These are phyloP conservation scores for Exophiala mesophila DNA, from an alignment of 2,329 filamentous ascomycete species.

Conservation along the genomic window DNA sequence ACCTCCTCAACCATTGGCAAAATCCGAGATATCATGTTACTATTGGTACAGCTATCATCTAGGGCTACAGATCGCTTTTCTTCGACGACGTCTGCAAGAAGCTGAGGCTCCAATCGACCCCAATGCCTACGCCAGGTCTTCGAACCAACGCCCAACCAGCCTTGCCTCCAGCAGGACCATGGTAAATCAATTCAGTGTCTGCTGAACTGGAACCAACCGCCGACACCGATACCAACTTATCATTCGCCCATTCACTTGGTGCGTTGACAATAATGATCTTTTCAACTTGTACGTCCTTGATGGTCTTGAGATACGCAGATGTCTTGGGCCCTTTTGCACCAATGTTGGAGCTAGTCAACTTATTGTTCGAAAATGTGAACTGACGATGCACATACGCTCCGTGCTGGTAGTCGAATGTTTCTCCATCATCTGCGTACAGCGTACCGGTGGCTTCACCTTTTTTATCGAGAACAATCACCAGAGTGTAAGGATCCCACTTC, in stretches of 20 bases:
- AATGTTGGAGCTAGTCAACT: slow-evolving; percentile 66
- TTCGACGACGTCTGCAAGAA: slow-evolving; percentile 36
- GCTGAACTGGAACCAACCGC: slow-evolving; percentile 44
- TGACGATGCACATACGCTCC: slow-evolving; percentile 84
- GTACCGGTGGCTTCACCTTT: slow-evolving; percentile 71
- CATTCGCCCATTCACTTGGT: slow-evolving; percentile 64
- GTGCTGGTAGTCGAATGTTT: slow-evolving; percentile 79
- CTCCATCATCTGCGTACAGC: slow-evolving; percentile 88
- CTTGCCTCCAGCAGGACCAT: slow-evolving; percentile 48
- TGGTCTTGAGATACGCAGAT: slow-evolving; percentile 70
- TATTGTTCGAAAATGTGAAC: slow-evolving; percentile 61
- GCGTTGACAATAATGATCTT: slow-evolving; percentile 80
- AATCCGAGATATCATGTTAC: neutral
- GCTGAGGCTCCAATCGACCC: slow-evolving; percentile 59
- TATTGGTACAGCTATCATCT: slow-evolving; percentile 8
- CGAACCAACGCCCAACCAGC: slow-evolving; percentile 61
- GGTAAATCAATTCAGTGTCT: slow-evolving; percentile 58
- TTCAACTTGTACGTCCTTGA: slow-evolving; percentile 74
- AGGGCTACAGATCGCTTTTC: slow-evolving; percentile 25
- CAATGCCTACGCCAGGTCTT: slow-evolving; percentile 58
- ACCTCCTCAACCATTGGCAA: too few relatives aligned
- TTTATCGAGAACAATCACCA: slow-evolving; percentile 69
- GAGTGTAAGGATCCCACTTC: slow-evolving; percentile 91
- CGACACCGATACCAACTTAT: slow-evolving; percentile 49
- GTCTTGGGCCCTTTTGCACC: slow-evolving; percentile 58